These are phyloP conservation scores for Arabidopsis lyrata DNA, from an alignment of 441 rosid genomes.

Conservation along the genomic window DNA sequence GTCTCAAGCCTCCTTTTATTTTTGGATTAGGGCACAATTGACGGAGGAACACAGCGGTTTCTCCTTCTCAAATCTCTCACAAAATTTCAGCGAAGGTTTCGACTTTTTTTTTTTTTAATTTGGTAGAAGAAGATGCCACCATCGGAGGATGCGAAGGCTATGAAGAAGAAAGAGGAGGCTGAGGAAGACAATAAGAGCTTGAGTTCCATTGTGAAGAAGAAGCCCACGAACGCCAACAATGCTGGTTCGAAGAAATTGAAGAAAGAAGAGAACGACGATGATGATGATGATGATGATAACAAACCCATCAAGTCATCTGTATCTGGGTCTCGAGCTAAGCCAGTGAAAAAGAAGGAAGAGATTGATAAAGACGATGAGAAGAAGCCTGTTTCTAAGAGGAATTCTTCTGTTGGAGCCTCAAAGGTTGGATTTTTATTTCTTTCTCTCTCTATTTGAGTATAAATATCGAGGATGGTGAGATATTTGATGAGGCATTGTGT, in stretches of 20 bases:
- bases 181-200: slow-evolving; percentile 55
- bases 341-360: slow-evolving; percentile 55
- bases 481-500: slow-evolving; percentile 19
- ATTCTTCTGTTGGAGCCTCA: slow-evolving; percentile 48
- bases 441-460: background rate
- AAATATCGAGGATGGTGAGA: background rate
- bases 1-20: background rate
- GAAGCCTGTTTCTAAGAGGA: slow-evolving; percentile 56
- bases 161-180: slow-evolving; percentile 49
- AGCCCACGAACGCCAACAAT: slow-evolving; percentile 45
- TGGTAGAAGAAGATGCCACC: slow-evolving; percentile 59
- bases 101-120: background rate
- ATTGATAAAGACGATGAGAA: slow-evolving; percentile 49
- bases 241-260: slow-evolving; percentile 56
- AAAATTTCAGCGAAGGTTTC: background rate
- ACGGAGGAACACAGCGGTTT: slow-evolving; percentile 31
- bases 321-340: slow-evolving; percentile 49
- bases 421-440: slow-evolving; percentile 47
- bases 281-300: slow-evolving; percentile 50
- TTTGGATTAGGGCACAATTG: slow-evolving; percentile 36
- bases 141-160: slow-evolving; percentile 60
- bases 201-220: slow-evolving; percentile 64
- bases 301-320: slow-evolving; percentile 40
- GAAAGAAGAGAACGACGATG: slow-evolving; percentile 50
- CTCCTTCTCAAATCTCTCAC: slow-evolving; percentile 27